A percentile compares a stretch with the other conserved stretches of the same genome.
phyloP scores from a whole-genome alignment of 1,139 yeast genomes.

The Pneumocystis carinii region DNA sequence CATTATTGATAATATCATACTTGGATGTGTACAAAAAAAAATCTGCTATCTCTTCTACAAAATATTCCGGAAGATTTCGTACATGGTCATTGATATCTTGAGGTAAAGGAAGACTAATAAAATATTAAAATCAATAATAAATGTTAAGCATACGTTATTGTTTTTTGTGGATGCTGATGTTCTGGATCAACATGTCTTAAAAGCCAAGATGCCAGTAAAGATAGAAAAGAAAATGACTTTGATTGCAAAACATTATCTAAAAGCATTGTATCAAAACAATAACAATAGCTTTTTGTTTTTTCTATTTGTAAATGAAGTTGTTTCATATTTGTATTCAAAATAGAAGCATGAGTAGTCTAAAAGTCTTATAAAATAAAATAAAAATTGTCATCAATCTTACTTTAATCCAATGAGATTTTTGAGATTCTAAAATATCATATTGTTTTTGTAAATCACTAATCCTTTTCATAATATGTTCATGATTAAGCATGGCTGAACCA shows the following conservation, averaged over 20 bases:
- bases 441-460: constrained; percentile 41
- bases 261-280: constrained; percentile 47
- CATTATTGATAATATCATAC: constrained; percentile 20
- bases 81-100: constrained; percentile 35
- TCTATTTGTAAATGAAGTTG: constrained; percentile 32
- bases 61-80: constrained; percentile 70
- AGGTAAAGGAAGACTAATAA: constrained; percentile 36
- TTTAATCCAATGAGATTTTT: constrained; percentile 11
- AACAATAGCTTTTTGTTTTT: constrained; percentile 32
- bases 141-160: constrained; percentile 28
- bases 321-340: constrained; percentile 23
- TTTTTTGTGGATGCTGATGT: constrained; percentile 44
- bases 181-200: constrained; percentile 57
- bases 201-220: constrained; percentile 61
- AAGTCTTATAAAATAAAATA: constrained; percentile 17
- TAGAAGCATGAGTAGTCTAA: constrained; percentile 17
- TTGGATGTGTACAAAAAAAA: constrained; percentile 54
- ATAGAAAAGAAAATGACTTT: constrained; percentile 58
- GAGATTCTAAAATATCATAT: constrained; percentile 30
- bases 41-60: constrained; percentile 68
- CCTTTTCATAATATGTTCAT: constrained; percentile 39
- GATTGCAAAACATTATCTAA: constrained; percentile 39
- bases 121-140: neutral
- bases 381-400: neutral
- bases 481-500: constrained; percentile 56